These are phyloP conservation scores for Cephaloascus fragrans DNA, from an alignment of 805 yeast species.

Conservation along the genomic window DNA sequence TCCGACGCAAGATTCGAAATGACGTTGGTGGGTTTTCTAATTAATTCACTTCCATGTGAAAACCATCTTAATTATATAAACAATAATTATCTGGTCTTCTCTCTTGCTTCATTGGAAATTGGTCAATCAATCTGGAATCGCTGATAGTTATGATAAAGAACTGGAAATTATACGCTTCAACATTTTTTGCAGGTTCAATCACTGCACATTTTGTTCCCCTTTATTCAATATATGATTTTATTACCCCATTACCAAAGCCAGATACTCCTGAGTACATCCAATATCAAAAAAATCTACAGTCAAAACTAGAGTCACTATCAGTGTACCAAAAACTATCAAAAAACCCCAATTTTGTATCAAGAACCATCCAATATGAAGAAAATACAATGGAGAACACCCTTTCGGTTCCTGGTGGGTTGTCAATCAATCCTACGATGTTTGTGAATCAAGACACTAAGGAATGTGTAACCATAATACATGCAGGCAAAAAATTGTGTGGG, in stretches of 20 bases:
- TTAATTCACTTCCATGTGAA: too few relatives aligned
- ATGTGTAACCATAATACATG: slow-evolving; percentile 58
- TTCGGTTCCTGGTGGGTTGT: slow-evolving; percentile 68
- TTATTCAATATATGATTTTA: slow-evolving; percentile 17
- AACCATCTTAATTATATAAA: too few relatives aligned
- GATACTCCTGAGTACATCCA: slow-evolving; percentile 9
- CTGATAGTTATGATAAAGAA: too few relatives aligned
- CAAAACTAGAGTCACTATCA: slow-evolving; percentile 36
- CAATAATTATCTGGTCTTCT: too few relatives aligned
- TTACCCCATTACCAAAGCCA: slow-evolving; percentile 12
- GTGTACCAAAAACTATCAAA: slow-evolving; percentile 36
- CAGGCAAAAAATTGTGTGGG: slow-evolving; percentile 74
- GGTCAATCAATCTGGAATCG: too few relatives aligned
- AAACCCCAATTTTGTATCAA: slow-evolving; percentile 24
- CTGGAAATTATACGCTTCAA: slow-evolving; percentile 8
- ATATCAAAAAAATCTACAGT: slow-evolving; percentile 27
- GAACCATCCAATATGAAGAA: slow-evolving; percentile 31
- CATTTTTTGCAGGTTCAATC: slow-evolving; percentile 20
- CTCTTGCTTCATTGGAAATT: too few relatives aligned
- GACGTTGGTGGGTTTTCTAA: too few relatives aligned
- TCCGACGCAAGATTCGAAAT: too few relatives aligned
- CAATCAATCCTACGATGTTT: slow-evolving; percentile 63
- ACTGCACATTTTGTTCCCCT: slow-evolving; percentile 22
- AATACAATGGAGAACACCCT: slow-evolving; percentile 41
- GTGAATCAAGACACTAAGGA: slow-evolving; percentile 46